Evolutionary conservation across 2,329 filamentous ascomycete species (phyloP), one percentile per base, ranked within the genome.

Genomic region (Stemphylium vesicarium): DNA sequence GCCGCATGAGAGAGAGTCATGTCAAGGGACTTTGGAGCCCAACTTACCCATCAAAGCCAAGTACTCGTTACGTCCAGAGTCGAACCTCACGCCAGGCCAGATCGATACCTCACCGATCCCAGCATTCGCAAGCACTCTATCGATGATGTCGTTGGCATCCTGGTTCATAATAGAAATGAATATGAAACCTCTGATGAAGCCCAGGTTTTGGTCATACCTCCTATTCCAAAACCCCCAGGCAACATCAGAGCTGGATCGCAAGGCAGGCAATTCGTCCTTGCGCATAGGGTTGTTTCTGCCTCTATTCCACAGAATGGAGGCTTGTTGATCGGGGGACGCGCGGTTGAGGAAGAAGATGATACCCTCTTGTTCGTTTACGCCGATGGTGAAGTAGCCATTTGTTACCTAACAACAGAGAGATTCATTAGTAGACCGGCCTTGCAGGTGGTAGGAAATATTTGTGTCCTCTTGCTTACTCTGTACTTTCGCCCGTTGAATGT

Each of bases 161-260:
- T 26, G 20, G 10, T 54, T 54, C 4, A 29, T 13, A 6, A 54
- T 9, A 0, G 6, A n/a, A 8, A 54, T 5, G 3, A 40, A 32
- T 8, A 33, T 26, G 24, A 54, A 44, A 7, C 11, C 13, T 1
- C n/a, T 31, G 10, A 54, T 45, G 0, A 44, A 29, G 3, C 13
- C 9, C 8, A 50, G 26, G 11, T 13, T 43, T 6, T 36, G n/a
- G 4, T 1, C 4, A 6, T 31, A 41, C 16, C 22, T 12, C 33
- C 46, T 38, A 2, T 35, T 54, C 51, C 51, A 54, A 12, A 50
- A 35, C 10, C 33, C 45, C 46, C 51, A 54, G 2, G 46, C 46
- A 22, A 54, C 22, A 13, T 54, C 46, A 1, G 51, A 50, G 15
- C 45, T 50, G 26, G 40, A 33, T 36, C 45, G 26, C 20, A 54